phyloP scores from a whole-genome alignment of 495 filamentous ascomycete genomes.

The Usnea hakonensis region DNA sequence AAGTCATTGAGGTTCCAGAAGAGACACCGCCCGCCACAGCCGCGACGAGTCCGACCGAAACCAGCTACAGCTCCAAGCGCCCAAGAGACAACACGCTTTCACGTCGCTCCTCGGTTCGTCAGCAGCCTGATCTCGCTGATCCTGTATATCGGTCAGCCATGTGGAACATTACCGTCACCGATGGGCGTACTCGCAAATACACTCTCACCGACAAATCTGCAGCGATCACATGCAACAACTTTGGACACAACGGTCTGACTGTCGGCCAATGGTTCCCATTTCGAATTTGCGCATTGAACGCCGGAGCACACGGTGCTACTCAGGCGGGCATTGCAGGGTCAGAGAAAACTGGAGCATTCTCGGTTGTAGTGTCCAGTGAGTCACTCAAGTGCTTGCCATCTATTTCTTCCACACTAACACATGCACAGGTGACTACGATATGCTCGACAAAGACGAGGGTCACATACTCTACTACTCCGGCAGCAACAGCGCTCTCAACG shows the following conservation, averaged over 20 bases:
- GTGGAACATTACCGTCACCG: conserved; percentile 13
- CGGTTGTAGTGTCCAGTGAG: conserved; percentile 30
- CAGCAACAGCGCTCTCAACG: conserved; percentile 30
- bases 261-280: conserved; percentile 47
- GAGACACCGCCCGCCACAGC: neutral
- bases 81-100: neutral
- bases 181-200: neutral
- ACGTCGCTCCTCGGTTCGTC: neutral
- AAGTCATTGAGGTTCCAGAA: neutral
- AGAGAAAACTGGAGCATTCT: conserved; percentile 34
- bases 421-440: conserved; percentile 34
- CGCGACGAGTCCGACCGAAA: no score
- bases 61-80: neutral
- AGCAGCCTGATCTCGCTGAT: neutral
- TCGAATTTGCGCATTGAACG: conserved; percentile 39
- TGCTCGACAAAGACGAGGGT: conserved; percentile 39
- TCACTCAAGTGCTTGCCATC: neutral
- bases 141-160: conserved; percentile 8
- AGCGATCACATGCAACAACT: conserved; percentile 12
- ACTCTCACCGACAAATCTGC: neutral
- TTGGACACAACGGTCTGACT: conserved; percentile 38
- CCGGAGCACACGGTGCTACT: conserved; percentile 42
- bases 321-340: conserved; percentile 42
- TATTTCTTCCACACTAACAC: conserved; percentile 16
- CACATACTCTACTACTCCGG: conserved; percentile 41